Evolutionary conservation across 208 protist species (phyloP).

Genomic region (Crithidia acanthocephali): DNA sequence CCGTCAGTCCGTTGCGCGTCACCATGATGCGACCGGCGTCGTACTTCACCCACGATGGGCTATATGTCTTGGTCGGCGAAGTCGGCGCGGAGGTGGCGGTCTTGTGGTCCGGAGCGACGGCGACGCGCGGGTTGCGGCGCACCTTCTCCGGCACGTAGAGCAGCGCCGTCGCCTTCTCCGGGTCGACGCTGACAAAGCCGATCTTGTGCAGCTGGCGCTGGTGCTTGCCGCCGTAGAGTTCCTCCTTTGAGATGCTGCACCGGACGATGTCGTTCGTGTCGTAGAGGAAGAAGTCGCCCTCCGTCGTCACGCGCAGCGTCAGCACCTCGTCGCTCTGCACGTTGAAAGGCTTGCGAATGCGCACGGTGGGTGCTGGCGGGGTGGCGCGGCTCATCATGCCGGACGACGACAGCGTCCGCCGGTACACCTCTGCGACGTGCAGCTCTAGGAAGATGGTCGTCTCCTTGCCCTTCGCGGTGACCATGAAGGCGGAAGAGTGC

Average conservation of each 20-base stretch:
- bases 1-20: conserved; percentile 61
- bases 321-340: conserved; percentile 70
- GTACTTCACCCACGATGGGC: conserved; percentile 62
- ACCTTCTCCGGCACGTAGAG: conserved; percentile 48
- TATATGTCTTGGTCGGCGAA: conserved; percentile 41
- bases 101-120: conserved; percentile 23
- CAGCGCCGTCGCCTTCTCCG: conserved; percentile 49
- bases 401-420: conserved; percentile 26
- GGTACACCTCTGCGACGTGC: conserved; percentile 47
- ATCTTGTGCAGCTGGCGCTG: conserved; percentile 31
- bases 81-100: conserved; percentile 12
- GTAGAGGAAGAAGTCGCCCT: conserved; percentile 84
- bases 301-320: conserved; percentile 72
- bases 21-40: conserved; percentile 58
- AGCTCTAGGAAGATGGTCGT: conserved; percentile 82
- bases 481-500: conserved; percentile 68
- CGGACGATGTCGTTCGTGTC: conserved; percentile 79
- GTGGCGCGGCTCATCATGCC: conserved; percentile 20
- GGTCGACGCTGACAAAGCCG: conserved; percentile 65
- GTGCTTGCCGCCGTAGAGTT: conserved; percentile 39
- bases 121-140: conserved; percentile 30
- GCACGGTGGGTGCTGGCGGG: conserved; percentile 23
- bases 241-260: conserved; percentile 58
- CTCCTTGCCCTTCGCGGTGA: conserved; percentile 57
- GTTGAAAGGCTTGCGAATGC: conserved; percentile 64